Evolutionary conservation across 139 green algal species (phyloP), one percentile per base, ranked within the genome.

Genomic region (Chlamydomonas applanata): DNA sequence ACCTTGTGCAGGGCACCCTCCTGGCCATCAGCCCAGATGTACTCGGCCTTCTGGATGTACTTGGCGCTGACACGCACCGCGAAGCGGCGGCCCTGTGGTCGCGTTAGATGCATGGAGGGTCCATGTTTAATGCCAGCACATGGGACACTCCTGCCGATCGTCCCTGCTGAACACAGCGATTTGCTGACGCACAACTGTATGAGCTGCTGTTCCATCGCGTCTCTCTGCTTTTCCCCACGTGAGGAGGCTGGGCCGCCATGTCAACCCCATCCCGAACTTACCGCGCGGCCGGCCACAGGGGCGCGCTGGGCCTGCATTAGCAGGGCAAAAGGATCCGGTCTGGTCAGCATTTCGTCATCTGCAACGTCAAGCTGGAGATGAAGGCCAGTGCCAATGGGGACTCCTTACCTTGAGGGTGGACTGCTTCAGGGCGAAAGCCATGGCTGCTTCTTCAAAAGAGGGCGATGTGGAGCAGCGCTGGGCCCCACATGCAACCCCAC

Each of bases 31-130:
- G 63, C 66, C 79, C 79, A 85, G 20, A 85, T 27, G 66, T 85
- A 85, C 74, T 85, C 79, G 1, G 79, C 79, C 73, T 84, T 84
- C 61, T 69, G 73, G 65, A 68, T 65, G 69, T 75, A 74, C 54
- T 62, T 11, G 66, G 74, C 74, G n/a, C 63, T 44, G 9, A 80
- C 74, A 20, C 66, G 54, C 29, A 80, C 74, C 0, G 56, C 36
- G 17, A 74, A 36, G 13, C 1, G 2, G 3, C 74, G 74, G 40
- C 54, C 40, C 74, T 65, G 33, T 5, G 40, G 40, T 49, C 11
- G 11, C 40, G 40, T 49, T n/a, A n/a, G n/a, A n/a, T n/a, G n/a
- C n/a, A n/a, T n/a, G n/a, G n/a, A n/a, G n/a, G n/a, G n/a, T n/a
- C n/a, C n/a, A n/a, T n/a, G n/a, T n/a, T n/a, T n/a, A n/a, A n/a